Evolutionary conservation across 495 filamentous ascomycete species (phyloP), one percentile per base, ranked within the genome.

Genomic region (Geoglossum glabrum): DNA sequence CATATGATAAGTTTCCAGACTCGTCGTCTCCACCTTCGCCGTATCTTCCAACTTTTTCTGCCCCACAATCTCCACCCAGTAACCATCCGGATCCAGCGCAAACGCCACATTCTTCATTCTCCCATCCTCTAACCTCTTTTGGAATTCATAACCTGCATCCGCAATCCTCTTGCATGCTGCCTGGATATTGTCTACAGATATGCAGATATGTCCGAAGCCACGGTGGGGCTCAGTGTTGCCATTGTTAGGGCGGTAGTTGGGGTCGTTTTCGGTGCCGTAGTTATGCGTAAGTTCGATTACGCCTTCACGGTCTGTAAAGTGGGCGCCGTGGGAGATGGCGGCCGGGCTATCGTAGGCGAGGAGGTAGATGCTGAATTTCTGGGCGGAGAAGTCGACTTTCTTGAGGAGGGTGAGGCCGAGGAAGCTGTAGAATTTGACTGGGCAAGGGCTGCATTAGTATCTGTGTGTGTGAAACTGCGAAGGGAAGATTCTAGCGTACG

Each of bases 251-350:
- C 80, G 84, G 76, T 85, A 97, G 66, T 80, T 73, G 21, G 84
- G 79, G 67, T 97, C 86, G 59, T 76, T 76, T 71, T 97, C 92
- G 17, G 89, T 96, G 64, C 92, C 92, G 69, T 95, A 86, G 76
- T 96, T 96, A 76, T 98, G 92, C 57, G 87, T 95, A 59, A 98
- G 80, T 67, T 98, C 92, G 62, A 98, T 78, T 23, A 95, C 73
- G 33, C 86, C 90, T 90, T 85, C 69, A 93, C 86, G 57, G 82
- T 87, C 70, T 15, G 36, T 40, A 82, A 83, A 64, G 76, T 76
- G 61, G 75, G 76, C 11, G 59, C 77, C 82, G 33, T 66, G 67
- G 3, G 81, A 84, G 34, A 72, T 68, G 26, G 85, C 79, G 23
- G 71, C 68, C 4, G 84, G 74, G 2, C 72, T 71, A 69, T 90